Evolutionary conservation across 345 rosid genomes (phyloP).

Genomic region (Balakata baccata): DNA sequence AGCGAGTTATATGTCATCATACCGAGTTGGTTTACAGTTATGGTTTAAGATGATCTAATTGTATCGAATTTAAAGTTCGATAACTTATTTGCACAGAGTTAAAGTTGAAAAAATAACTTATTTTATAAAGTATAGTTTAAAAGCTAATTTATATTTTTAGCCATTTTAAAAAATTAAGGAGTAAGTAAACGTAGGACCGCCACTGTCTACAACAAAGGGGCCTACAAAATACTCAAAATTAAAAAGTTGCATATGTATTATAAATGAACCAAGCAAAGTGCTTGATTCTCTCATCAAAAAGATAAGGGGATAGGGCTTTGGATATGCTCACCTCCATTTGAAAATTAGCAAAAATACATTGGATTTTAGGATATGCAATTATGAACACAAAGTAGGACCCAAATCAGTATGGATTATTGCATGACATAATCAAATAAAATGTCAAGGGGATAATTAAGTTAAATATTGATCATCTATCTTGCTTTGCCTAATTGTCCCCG

Average conservation of each 20-base stretch:
- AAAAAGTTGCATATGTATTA: background rate
- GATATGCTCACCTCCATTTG: constrained; percentile 33
- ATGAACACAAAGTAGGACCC: constrained; percentile 13
- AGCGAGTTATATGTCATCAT: no score
- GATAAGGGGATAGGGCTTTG: constrained; percentile 44
- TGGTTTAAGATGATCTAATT: no score
- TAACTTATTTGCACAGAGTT: no score
- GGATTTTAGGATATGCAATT: constrained; percentile 14
- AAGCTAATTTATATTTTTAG: no score
- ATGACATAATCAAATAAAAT: constrained; percentile 27
- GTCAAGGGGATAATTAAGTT: constrained; percentile 16
- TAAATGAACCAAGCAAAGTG: constrained; percentile 27
- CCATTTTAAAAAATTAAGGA: no score
- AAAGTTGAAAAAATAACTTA: no score
- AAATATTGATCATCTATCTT: background rate
- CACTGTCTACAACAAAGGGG: background rate
- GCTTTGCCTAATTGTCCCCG: background rate
- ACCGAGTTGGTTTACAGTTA: no score
- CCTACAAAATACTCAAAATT: background rate
- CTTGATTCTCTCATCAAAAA: constrained; percentile 27
- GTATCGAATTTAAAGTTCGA: no score
- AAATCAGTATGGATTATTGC: constrained; percentile 17
- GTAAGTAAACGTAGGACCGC: no score
- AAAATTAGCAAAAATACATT: constrained; percentile 14
- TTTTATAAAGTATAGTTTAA: no score